These are phyloP conservation scores for Sporisorium reilianum DNA, from an alignment of 1,284 basidiomycete species.

Conservation along the genomic window DNA sequence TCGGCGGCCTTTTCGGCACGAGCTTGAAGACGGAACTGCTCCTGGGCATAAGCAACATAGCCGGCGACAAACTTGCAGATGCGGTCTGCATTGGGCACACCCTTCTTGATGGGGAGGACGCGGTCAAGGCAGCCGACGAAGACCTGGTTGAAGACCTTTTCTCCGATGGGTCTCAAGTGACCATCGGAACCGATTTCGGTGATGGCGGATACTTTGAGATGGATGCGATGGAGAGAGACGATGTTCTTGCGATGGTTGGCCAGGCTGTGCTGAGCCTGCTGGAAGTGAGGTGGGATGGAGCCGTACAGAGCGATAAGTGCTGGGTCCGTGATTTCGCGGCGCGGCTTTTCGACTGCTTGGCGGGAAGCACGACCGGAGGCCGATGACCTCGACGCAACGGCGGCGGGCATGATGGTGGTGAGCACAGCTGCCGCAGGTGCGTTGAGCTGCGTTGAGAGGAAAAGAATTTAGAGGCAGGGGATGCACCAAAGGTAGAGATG, in stretches of 20 bases:
- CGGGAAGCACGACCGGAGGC: slow-evolving; percentile 19
- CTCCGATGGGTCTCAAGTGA: slow-evolving; percentile 73
- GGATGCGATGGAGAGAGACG: slow-evolving; percentile 85
- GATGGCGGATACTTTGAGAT: slow-evolving; percentile 76
- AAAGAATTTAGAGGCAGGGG: neutral
- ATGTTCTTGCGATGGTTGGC: slow-evolving; percentile 94
- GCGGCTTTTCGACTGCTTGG: slow-evolving; percentile 26
- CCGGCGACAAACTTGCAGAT: slow-evolving; percentile 85
- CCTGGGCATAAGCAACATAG: slow-evolving; percentile 77
- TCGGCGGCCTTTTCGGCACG: slow-evolving; percentile 30
- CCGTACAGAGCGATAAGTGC: slow-evolving; percentile 31
- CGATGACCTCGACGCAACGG: slow-evolving; percentile 43
- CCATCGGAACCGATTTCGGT: slow-evolving; percentile 71
- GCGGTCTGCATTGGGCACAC: slow-evolving; percentile 81
- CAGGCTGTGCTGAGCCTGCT: slow-evolving; percentile 83
- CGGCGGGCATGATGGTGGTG: slow-evolving; percentile 49
- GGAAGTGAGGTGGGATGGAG: slow-evolving; percentile 72
- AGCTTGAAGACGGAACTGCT: slow-evolving; percentile 53
- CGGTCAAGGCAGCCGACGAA: slow-evolving; percentile 76
- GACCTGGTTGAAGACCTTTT: slow-evolving; percentile 81
- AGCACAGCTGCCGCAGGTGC: neutral
- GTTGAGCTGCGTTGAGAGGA: neutral
- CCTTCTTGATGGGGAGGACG: slow-evolving; percentile 85
- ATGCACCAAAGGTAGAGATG: neutral
- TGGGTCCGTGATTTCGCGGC: slow-evolving; percentile 31